Conservation (phyloP, 176 grass and related monocot species). For the Coix lacrymajobi region DNA sequence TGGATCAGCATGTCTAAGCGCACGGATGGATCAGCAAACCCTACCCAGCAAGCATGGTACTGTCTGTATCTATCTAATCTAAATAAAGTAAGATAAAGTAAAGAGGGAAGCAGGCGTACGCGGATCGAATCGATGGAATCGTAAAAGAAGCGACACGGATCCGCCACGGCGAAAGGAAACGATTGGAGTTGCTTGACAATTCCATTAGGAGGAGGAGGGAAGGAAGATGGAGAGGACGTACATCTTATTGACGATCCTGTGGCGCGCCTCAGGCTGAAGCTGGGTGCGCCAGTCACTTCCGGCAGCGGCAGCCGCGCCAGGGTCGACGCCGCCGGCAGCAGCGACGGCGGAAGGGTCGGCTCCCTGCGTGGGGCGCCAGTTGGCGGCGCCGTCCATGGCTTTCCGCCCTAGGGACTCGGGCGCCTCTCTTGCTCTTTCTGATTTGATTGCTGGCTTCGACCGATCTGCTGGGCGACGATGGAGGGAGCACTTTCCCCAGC, state of each 20-base stretch:
- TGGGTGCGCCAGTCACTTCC: conserved; percentile 61
- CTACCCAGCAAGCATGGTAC: not conserved
- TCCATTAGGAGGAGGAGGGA: not conserved
- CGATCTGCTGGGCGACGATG: not conserved
- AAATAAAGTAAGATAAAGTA: not conserved
- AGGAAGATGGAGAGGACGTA: not conserved
- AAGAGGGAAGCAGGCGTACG: not conserved
- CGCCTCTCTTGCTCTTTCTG: too few relatives aligned
- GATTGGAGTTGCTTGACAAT: not conserved
- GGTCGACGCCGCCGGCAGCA: conserved; percentile 15
- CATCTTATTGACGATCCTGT: conserved; percentile 84
- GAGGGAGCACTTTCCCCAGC: not conserved
- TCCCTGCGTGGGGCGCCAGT: conserved; percentile 51
- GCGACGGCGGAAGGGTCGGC: conserved; percentile 12
- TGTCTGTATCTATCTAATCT: not conserved
- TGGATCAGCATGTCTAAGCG: not conserved
- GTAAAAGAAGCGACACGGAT: not conserved
- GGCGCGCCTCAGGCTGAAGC: conserved; percentile 66
- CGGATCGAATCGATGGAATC: not conserved
- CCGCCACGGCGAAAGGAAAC: not conserved
- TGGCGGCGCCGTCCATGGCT: conserved; percentile 34
- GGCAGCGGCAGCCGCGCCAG: conserved; percentile 21
- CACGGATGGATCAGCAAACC: not conserved
- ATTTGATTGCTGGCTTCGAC: not conserved
- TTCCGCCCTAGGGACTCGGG: not conserved